A percentile compares a stretch with the other conserved stretches of the same genome.
These are phyloP conservation scores for Penicillium hesseltinei DNA, from an alignment of 2,329 filamentous ascomycete species.

Conservation along the genomic window DNA sequence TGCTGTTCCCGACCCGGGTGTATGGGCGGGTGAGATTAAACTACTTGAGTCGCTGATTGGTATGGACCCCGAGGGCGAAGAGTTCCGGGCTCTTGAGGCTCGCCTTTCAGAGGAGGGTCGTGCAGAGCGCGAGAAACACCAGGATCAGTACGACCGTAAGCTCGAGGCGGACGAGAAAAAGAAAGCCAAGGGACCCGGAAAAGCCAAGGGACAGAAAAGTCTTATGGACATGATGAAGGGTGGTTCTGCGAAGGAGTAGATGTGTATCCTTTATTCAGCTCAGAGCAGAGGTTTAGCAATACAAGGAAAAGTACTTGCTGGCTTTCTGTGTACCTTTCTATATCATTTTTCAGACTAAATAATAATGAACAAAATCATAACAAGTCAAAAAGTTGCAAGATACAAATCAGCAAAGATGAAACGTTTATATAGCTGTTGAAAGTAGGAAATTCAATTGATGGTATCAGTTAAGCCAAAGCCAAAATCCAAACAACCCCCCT, in stretches of 20 bases:
- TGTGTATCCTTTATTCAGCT: not conserved
- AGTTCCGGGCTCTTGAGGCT: conserved; percentile 66
- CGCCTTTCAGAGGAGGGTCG: conserved; percentile 67
- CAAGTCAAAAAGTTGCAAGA: not conserved
- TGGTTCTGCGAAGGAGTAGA: conserved; percentile 12
- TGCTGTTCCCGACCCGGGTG: conserved; percentile 69
- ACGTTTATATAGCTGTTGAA: not conserved
- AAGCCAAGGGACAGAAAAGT: conserved; percentile 39
- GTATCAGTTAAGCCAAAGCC: conserved; percentile 23
- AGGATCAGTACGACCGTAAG: conserved; percentile 77
- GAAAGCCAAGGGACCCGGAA: conserved; percentile 41
- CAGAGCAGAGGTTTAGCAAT: not conserved
- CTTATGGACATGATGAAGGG: conserved; percentile 36
- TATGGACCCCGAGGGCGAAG: conserved; percentile 71
- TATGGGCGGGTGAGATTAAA: conserved; percentile 96
- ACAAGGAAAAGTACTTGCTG: not conserved
- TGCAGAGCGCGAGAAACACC: conserved; percentile 69
- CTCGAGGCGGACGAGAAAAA: conserved; percentile 57
- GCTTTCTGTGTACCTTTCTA: not conserved
- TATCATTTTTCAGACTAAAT: not conserved
- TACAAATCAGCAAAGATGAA: not conserved
- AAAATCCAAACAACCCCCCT: conserved; percentile 14
- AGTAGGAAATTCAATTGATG: conserved; percentile 20
- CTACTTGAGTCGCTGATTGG: conserved; percentile 83
- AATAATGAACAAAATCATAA: not conserved